These are phyloP conservation scores for Rhodotorula sp. DNA, from an alignment of 1,284 basidiomycete genomes.

Conservation along the genomic window DNA sequence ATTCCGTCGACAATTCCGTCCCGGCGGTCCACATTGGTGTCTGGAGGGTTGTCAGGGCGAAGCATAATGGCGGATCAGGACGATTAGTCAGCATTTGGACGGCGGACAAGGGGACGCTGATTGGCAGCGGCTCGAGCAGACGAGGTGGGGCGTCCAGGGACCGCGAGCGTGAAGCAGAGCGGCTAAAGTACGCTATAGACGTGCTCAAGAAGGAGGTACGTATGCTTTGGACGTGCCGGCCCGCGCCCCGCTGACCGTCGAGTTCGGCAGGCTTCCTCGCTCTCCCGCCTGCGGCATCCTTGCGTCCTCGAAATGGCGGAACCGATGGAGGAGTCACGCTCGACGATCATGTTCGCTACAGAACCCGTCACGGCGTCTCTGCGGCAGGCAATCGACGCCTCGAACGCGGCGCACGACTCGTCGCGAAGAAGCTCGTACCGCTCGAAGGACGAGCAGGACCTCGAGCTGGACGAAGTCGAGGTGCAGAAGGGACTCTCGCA, in stretches of 20 bases:
- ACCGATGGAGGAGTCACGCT: constrained; percentile 90
- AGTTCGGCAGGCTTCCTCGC: constrained; percentile 67
- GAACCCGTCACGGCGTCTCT: constrained; percentile 80
- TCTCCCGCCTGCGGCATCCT: constrained; percentile 85
- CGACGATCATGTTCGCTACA: constrained; percentile 86
- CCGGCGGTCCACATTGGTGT: constrained; percentile 65
- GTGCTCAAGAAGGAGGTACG: constrained; percentile 82
- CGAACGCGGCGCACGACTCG: constrained; percentile 54
- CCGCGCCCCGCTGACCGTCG: too few species aligned
- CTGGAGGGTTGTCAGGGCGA: constrained; percentile 79
- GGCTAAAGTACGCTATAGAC: constrained; percentile 67
- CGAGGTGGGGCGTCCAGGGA: constrained; percentile 59
- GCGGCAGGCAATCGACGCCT: constrained; percentile 61
- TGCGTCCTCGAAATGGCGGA: constrained; percentile 98
- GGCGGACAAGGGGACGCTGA: constrained; percentile 64
- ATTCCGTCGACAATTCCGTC: background rate
- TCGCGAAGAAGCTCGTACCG: constrained; percentile 51
- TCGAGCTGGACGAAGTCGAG: constrained; percentile 89
- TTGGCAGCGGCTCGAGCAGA: background rate
- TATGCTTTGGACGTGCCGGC: constrained; percentile 18
- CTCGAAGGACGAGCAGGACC: constrained; percentile 44
- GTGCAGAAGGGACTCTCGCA: constrained; percentile 97
- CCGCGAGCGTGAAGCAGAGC: constrained; percentile 39
- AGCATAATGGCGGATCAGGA: constrained; percentile 72
- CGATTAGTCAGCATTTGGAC: constrained; percentile 88